Evolutionary conservation across 768 basidiomycete genomes (phyloP).

Genomic region (Pisolithus tinctorius): DNA sequence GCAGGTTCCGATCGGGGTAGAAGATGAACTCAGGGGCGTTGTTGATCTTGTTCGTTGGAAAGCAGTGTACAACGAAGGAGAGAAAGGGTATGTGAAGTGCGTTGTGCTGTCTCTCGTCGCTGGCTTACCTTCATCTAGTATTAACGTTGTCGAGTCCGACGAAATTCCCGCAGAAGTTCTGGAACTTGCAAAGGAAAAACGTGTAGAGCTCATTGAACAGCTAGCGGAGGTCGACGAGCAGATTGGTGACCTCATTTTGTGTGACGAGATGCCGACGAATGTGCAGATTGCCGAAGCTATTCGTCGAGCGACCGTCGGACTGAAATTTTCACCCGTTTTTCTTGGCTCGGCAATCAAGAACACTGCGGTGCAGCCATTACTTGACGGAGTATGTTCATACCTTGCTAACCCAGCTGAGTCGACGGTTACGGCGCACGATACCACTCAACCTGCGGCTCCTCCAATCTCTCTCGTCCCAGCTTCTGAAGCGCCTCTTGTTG

Average conservation of each 20-base stretch:
- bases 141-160: slow-evolving; percentile 70
- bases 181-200: slow-evolving; percentile 75
- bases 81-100: slow-evolving; percentile 69
- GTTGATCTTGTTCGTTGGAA: slow-evolving; percentile 95
- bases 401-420: slow-evolving; percentile 84
- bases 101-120: background rate
- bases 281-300: slow-evolving; percentile 77
- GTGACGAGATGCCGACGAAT: slow-evolving; percentile 70
- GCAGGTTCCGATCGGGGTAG: slow-evolving; percentile 89
- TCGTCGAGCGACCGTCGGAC: slow-evolving; percentile 77
- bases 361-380: slow-evolving; percentile 86
- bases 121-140: slow-evolving; percentile 36
- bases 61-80: slow-evolving; percentile 88
- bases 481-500: slow-evolving; percentile 81
- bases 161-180: slow-evolving; percentile 79
- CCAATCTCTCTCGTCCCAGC: slow-evolving; percentile 77
- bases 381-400: slow-evolving; percentile 95
- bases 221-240: slow-evolving; percentile 95
- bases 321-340: slow-evolving; percentile 95
- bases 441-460: slow-evolving; percentile 59
- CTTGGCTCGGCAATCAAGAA: slow-evolving; percentile 97
- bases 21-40: slow-evolving; percentile 83
- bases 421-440: slow-evolving; percentile 77
- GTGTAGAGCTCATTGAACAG: slow-evolving; percentile 86
- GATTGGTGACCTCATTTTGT: slow-evolving; percentile 86